These are phyloP conservation scores for Tetrapyrgos nigripes DNA, from an alignment of 1,284 basidiomycete genomes.

Conservation along the genomic window DNA sequence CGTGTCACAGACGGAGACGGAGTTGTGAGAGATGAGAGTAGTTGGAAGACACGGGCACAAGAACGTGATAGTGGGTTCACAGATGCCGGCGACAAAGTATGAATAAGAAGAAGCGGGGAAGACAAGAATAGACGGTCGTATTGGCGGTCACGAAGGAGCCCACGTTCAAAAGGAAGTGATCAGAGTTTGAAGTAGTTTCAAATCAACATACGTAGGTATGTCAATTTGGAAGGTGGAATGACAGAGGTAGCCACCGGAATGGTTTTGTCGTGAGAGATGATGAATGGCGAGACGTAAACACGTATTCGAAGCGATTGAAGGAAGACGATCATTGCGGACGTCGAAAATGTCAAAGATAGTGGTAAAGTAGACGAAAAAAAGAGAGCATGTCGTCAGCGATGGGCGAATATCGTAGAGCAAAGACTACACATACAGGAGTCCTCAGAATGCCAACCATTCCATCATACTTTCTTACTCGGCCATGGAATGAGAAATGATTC, in stretches of 20 bases:
- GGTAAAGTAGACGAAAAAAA: background rate
- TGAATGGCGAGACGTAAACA: background rate
- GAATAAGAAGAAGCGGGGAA: background rate
- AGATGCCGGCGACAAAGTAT: background rate
- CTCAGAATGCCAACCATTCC: conserved; percentile 71
- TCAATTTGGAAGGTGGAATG: background rate
- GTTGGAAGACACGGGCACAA: background rate
- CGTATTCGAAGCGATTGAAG: background rate
- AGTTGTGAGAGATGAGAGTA: no score
- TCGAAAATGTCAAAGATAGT: background rate
- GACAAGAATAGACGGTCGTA: no score
- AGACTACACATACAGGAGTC: conserved; percentile 40
- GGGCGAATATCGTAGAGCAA: conserved; percentile 3
- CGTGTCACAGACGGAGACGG: no score
- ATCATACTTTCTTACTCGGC: conserved; percentile 71
- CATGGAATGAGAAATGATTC: conserved; percentile 64
- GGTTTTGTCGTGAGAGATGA: background rate
- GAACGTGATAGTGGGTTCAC: background rate
- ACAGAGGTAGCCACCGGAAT: background rate
- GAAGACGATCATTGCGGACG: background rate
- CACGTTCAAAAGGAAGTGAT: no score
- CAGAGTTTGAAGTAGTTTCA: no score
- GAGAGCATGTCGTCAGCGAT: background rate
- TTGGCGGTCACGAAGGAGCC: no score
- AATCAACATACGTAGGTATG: no score